These are phyloP conservation scores for Hemileccinum impolitum DNA, from an alignment of 768 basidiomycete genomes.

Conservation along the genomic window DNA sequence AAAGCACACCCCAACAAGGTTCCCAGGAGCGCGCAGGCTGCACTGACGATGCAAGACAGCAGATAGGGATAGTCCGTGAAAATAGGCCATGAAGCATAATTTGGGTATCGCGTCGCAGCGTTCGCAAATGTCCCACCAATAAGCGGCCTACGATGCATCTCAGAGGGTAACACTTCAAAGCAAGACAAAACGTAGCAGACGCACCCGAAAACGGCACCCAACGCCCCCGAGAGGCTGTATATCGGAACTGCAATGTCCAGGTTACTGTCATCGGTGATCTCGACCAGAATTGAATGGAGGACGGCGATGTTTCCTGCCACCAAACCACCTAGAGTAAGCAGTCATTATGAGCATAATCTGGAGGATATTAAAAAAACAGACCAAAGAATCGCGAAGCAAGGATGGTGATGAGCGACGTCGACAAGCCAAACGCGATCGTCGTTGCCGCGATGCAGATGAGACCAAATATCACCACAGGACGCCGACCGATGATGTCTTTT, in stretches of 20 bases:
- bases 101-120: too few species aligned
- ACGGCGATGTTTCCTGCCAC: too few species aligned
- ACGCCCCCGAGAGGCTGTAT: too few species aligned
- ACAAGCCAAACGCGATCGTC: too few species aligned
- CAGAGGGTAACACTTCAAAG: background rate
- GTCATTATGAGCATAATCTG: background rate
- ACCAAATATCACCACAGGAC: conserved; percentile 46
- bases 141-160: background rate
- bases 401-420: conserved; percentile 6
- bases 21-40: conserved; percentile 2
- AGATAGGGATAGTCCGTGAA: conserved; percentile 12
- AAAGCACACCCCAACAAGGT: background rate
- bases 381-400: conserved; percentile 6
- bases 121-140: conserved; percentile 11
- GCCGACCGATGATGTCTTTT: conserved; percentile 54
- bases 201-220: conserved; percentile 3
- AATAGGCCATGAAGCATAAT: conserved; percentile 5
- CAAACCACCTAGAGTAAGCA: conserved; percentile 12
- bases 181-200: background rate
- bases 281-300: too few species aligned
- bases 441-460: conserved; percentile 4
- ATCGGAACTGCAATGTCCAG: too few species aligned
- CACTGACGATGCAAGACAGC: background rate
- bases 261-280: too few species aligned
- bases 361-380: background rate